These are phyloP conservation scores for Blastocystis sp. DNA, from an alignment of 352 stramenopile genomes.

Conservation along the genomic window DNA sequence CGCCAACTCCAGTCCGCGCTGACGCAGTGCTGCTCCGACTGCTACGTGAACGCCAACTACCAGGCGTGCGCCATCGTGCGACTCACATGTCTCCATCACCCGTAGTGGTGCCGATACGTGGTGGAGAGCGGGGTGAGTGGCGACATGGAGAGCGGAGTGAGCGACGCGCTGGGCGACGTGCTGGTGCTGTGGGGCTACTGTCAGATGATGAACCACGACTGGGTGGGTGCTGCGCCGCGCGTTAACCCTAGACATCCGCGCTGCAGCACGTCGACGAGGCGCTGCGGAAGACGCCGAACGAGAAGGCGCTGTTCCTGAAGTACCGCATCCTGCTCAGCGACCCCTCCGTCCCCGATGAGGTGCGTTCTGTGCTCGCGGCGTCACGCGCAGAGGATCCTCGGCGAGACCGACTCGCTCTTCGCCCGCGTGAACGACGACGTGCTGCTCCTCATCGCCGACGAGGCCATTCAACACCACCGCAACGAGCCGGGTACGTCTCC, in stretches of 20 bases:
- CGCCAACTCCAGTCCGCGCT: slow-evolving; percentile 19
- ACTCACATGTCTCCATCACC: neutral
- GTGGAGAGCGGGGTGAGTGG: neutral
- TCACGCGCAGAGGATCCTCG: too few species aligned
- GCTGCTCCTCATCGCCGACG: slow-evolving; percentile 31
- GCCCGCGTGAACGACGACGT: neutral
- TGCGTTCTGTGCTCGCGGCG: too few species aligned
- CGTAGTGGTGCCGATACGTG: slow-evolving; percentile 37
- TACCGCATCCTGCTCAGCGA: slow-evolving; percentile 25
- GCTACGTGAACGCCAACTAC: slow-evolving; percentile 47
- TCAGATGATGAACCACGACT: slow-evolving; percentile 31
- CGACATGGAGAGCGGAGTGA: too few species aligned
- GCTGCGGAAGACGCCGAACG: neutral
- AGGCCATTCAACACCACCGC: slow-evolving; percentile 21
- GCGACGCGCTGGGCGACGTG: slow-evolving; percentile 1
- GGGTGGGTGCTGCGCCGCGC: neutral
- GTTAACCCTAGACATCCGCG: slow-evolving; percentile 22
- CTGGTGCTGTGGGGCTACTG: slow-evolving; percentile 50
- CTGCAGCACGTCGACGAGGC: slow-evolving; percentile 33
- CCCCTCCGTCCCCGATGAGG: slow-evolving; percentile 14
- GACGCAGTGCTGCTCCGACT: slow-evolving; percentile 49
- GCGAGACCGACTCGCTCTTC: too few species aligned
- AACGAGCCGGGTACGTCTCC: neutral
- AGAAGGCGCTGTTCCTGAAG: slow-evolving; percentile 51
- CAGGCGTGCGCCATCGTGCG: slow-evolving; percentile 9